Conservation (phyloP, 2,329 filamentous ascomycete species). For the Fonsecaea pedrosoi region DNA sequence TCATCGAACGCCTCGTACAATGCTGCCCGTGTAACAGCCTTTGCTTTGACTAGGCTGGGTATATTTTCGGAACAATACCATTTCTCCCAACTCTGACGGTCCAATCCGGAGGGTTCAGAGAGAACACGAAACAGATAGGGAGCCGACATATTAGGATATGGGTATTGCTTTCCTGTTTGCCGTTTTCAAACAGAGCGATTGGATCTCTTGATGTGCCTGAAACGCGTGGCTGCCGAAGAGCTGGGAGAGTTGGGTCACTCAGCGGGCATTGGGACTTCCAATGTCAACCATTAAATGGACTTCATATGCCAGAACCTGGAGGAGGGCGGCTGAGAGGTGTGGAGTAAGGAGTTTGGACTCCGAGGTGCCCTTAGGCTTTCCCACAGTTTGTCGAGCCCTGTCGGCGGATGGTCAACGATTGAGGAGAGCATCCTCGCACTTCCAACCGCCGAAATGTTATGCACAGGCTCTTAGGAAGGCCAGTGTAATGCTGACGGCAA, state of each 20-base stretch:
- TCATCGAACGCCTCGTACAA: conserved; percentile 19
- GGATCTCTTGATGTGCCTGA: not conserved
- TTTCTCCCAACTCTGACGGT: conserved; percentile 9
- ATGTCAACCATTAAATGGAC: not conserved
- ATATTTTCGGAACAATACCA: conserved; percentile 13
- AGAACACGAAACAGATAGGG: conserved; percentile 10
- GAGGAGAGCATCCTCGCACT: not conserved
- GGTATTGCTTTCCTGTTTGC: not conserved
- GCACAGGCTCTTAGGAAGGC: not conserved
- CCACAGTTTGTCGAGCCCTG: not conserved
- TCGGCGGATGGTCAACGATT: not conserved
- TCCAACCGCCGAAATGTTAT: not conserved
- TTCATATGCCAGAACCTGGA: not conserved
- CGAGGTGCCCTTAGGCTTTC: not conserved
- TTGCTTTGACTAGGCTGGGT: conserved; percentile 2
- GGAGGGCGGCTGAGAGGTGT: not conserved
- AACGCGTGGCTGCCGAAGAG: not conserved
- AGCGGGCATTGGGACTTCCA: not conserved
- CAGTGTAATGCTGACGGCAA: not conserved
- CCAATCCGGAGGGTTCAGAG: conserved; percentile 2
- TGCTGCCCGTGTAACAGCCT: conserved; percentile 2
- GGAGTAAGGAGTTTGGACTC: not conserved
- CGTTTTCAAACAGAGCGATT: not conserved
- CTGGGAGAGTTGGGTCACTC: not conserved
- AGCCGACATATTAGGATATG: not conserved